phyloP scores from a whole-genome alignment of 2,329 filamentous ascomycete species.

The Alternaria angustiovoidea region DNA sequence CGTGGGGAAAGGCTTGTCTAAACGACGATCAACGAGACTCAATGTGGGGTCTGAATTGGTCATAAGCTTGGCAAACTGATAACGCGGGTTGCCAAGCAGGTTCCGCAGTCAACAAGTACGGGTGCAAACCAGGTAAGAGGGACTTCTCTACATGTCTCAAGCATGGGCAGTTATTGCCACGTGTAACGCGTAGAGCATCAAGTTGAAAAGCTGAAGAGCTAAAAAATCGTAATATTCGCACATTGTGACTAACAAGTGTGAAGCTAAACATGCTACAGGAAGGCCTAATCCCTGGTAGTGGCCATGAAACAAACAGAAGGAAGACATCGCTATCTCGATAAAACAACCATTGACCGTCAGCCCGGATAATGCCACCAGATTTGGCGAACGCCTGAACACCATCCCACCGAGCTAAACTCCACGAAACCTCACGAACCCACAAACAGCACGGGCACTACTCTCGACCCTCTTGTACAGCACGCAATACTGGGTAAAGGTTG shows the following conservation, averaged over 20 bases:
- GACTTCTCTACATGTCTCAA: neutral
- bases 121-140: neutral
- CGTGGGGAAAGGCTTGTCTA: constrained; percentile 36
- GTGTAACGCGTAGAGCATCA: neutral
- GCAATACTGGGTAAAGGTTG: constrained; percentile 52
- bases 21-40: constrained; percentile 15
- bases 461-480: constrained; percentile 50
- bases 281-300: constrained; percentile 16
- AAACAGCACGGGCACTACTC: constrained; percentile 31
- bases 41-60: constrained; percentile 39
- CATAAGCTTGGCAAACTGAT: constrained; percentile 33
- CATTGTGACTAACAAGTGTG: constrained; percentile 18
- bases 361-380: constrained; percentile 4
- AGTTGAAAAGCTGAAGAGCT: constrained; percentile 11
- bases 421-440: constrained; percentile 14
- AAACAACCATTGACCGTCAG: constrained; percentile 13
- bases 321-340: constrained; percentile 18
- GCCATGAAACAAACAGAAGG: constrained; percentile 14
- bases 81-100: constrained; percentile 15
- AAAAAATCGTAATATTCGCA: constrained; percentile 24
- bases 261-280: constrained; percentile 15
- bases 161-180: neutral
- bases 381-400: constrained; percentile 26
- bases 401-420: constrained; percentile 21
- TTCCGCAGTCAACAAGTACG: neutral